These are phyloP conservation scores for Taphrina populina DNA, from an alignment of 1,139 yeast species.

Conservation along the genomic window DNA sequence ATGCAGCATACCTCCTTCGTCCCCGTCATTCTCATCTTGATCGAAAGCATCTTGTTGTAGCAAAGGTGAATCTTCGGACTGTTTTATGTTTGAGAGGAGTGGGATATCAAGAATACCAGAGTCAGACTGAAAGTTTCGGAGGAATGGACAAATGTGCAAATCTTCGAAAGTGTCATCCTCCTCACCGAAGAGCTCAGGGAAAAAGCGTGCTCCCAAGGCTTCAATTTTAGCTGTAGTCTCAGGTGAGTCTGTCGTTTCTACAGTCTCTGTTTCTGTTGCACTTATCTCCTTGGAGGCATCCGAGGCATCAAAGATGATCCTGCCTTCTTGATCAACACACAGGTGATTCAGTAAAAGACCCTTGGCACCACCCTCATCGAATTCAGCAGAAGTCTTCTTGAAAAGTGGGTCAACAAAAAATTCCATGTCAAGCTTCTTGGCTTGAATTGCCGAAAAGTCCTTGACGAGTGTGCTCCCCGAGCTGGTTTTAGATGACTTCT, in stretches of 20 bases:
- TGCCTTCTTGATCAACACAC: conserved; percentile 56
- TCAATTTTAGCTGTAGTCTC: conserved; percentile 10
- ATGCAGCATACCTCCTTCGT: conserved; percentile 37
- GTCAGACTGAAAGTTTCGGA: conserved; percentile 31
- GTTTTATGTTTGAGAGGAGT: conserved; percentile 26
- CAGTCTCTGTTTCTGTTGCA: conserved; percentile 14
- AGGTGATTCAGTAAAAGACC: conserved; percentile 74
- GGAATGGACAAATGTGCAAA: conserved; percentile 35
- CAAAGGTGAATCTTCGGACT: conserved; percentile 38
- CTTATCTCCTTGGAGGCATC: conserved; percentile 40
- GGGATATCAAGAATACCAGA: conserved; percentile 33
- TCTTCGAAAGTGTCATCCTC: conserved; percentile 17
- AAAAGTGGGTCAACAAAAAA: conserved; percentile 82
- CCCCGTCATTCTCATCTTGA: conserved; percentile 40
- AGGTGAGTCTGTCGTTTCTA: conserved; percentile 7
- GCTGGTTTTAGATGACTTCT: conserved; percentile 43
- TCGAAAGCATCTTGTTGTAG: conserved; percentile 40
- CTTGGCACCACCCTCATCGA: conserved; percentile 94
- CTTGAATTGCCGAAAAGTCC: conserved; percentile 59
- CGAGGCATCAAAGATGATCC: conserved; percentile 60
- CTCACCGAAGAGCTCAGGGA: conserved; percentile 22
- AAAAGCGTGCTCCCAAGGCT: conserved; percentile 30
- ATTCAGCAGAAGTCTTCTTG: conserved; percentile 83
- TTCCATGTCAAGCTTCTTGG: conserved; percentile 74
- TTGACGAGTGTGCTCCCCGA: conserved; percentile 53